A percentile compares a stretch with the other conserved stretches of the same genome.
Evolutionary conservation across 2,329 filamentous ascomycete species (phyloP).

Genomic region (Trichoderma hamatum): DNA sequence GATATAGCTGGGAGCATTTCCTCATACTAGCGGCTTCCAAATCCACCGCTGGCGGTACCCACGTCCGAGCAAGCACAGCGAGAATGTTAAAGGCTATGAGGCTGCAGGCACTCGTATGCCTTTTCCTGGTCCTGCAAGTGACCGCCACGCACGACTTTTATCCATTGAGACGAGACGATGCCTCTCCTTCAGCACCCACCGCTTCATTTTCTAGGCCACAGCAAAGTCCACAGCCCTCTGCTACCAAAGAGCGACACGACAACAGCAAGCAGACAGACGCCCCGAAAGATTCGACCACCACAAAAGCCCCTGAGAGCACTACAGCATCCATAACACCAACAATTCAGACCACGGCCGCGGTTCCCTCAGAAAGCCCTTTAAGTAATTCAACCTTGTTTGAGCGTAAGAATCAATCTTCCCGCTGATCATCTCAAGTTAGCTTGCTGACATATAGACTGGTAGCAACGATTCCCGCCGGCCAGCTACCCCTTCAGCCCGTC

Average conservation of each 20-base stretch:
- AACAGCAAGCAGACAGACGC: slow-evolving; percentile 25
- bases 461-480: slow-evolving; percentile 53
- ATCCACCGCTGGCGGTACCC: slow-evolving; percentile 14
- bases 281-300: background rate
- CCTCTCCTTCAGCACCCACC: background rate
- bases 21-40: slow-evolving; percentile 27
- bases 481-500: slow-evolving; percentile 71
- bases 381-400: slow-evolving; percentile 41
- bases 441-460: slow-evolving; percentile 1
- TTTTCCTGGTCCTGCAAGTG: slow-evolving; percentile 45
- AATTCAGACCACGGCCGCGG: slow-evolving; percentile 20
- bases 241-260: background rate
- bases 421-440: background rate
- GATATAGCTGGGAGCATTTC: slow-evolving; percentile 30
- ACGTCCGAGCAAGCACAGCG: background rate
- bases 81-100: slow-evolving; percentile 43
- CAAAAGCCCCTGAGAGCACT: slow-evolving; percentile 4
- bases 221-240: background rate
- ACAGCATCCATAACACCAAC: slow-evolving; percentile 15
- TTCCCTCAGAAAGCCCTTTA: slow-evolving; percentile 29
- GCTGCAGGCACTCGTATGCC: slow-evolving; percentile 45
- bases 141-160: slow-evolving; percentile 41
- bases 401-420: slow-evolving; percentile 33
- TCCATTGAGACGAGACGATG: slow-evolving; percentile 42
- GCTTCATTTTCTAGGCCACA: slow-evolving; percentile 2